Conservation (phyloP, 305 asterid species). For the Euphrasia arctica region DNA sequence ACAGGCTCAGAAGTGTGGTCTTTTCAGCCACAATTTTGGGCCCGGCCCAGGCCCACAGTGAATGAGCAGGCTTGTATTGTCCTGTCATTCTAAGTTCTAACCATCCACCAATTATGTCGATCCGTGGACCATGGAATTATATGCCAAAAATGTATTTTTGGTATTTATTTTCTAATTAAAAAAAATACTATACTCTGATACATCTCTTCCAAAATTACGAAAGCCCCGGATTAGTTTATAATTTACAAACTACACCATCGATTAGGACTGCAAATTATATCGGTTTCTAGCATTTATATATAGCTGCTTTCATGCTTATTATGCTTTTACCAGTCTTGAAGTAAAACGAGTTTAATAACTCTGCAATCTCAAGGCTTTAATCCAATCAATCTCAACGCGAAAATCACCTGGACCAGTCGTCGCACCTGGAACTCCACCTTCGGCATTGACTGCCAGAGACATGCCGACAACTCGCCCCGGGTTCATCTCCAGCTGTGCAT, state of each 20-base stretch:
- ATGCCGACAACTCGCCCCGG: slow-evolving; percentile 78
- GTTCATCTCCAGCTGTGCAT: slow-evolving; percentile 84
- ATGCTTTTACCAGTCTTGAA: slow-evolving; percentile 8
- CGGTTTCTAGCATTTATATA: no score
- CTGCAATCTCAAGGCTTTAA: slow-evolving; percentile 72
- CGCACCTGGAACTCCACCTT: slow-evolving; percentile 78
- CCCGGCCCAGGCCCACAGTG: neutral
- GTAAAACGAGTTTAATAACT: slow-evolving; percentile 16
- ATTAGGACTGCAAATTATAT: neutral
- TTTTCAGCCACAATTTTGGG: neutral
- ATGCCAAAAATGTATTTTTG: neutral
- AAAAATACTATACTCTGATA: no score
- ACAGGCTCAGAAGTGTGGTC: neutral
- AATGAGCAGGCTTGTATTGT: neutral
- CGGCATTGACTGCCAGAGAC: slow-evolving; percentile 79
- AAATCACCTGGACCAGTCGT: slow-evolving; percentile 82
- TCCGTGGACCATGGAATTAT: neutral
- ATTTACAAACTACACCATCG: neutral
- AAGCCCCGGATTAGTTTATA: neutral
- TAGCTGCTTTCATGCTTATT: slow-evolving; percentile 14
- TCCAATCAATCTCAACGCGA: slow-evolving; percentile 81
- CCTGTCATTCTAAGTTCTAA: neutral
- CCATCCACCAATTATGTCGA: neutral
- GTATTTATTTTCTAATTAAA: neutral
- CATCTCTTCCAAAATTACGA: neutral